Base-by-base conservation (phyloP, 2,329 filamentous ascomycete genomes). In the Epichloe sibirici region DNA sequence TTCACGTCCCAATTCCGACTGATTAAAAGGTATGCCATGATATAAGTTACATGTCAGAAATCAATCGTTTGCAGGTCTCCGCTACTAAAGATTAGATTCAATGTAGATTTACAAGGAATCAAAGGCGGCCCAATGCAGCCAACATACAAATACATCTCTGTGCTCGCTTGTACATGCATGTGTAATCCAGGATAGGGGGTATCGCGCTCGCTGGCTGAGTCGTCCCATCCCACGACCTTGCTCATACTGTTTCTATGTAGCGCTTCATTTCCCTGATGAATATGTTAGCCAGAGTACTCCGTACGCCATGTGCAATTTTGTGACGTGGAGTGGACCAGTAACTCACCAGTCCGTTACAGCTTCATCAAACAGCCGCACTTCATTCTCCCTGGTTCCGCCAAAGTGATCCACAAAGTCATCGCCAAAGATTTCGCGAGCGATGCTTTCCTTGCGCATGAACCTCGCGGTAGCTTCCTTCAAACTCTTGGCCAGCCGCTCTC, bases 351-450 rank as follows among this genome's bases (percentile, higher is more conserved):
- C 93, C 21, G 93, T 97, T 5, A 97, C 91, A 2, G 90, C 90
- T 67, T 97, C 91, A 62, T 97, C 90, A 86, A 88, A 98, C 21
- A 95, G 70, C 56, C 87, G 75, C 54, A 93, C 78, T 70, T 98
- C 93, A 69, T 98, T 90, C 67, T 95, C 85, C 57, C 93, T 79
- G 17, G 91, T 95, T 15, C 93, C 93, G 12, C 85, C 88, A 72
- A 85, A 98, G 68, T 97, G 93, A 15, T 97, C 90, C 3, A 98
- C 93, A 70, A 98, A 98, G 8, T 85, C 87, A 66, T 97, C 86
- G 0, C 93, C 93, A 68, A 98, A 88, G 0, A 95, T 87, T 65
- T 97, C 88, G 53, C 93, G 78, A n/a, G 93, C 93, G 15, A 97
- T 76, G 66, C 91, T 97, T 2, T 79, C 88, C 61, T 82, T 79